phyloP scores from a whole-genome alignment of 1,139 yeast species.

The Magnusiomyces paraingens region DNA sequence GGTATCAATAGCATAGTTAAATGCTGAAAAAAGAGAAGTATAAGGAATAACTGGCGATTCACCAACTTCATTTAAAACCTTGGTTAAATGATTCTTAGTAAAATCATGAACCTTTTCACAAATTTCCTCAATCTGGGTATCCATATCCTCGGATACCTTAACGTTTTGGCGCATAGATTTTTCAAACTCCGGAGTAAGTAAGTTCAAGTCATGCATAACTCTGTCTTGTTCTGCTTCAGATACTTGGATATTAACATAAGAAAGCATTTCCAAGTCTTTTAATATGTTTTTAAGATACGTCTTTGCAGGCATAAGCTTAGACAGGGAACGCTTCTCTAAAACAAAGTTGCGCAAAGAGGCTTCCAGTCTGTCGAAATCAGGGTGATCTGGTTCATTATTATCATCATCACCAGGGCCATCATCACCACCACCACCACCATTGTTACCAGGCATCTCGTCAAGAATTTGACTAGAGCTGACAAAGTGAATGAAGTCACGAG shows the following conservation, averaged over 20 bases:
- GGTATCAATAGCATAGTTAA: conserved; percentile 64
- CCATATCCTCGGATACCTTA: conserved; percentile 53
- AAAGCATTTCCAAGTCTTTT: conserved; percentile 54
- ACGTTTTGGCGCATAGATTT: conserved; percentile 47
- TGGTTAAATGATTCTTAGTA: conserved; percentile 49
- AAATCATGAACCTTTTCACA: conserved; percentile 54
- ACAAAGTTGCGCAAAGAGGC: conserved; percentile 80
- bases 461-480: conserved; percentile 56
- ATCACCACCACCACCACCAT: conserved; percentile 35
- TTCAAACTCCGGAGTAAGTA: conserved; percentile 55
- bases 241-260: conserved; percentile 54
- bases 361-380: conserved; percentile 79
- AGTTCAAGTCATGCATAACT: conserved; percentile 40
- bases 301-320: conserved; percentile 89
- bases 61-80: conserved; percentile 53
- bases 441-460: conserved; percentile 30
- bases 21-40: conserved; percentile 56
- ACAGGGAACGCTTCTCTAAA: conserved; percentile 78
- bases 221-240: conserved; percentile 39
- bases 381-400: conserved; percentile 32
- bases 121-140: conserved; percentile 54
- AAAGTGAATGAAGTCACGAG: conserved; percentile 90
- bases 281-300: conserved; percentile 68
- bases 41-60: conserved; percentile 51
- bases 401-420: conserved; percentile 33